A percentile compares a stretch with the other conserved stretches of the same genome.
phyloP scores from a whole-genome alignment of 2,329 filamentous ascomycete genomes.

The Lizonia empirigonia region DNA sequence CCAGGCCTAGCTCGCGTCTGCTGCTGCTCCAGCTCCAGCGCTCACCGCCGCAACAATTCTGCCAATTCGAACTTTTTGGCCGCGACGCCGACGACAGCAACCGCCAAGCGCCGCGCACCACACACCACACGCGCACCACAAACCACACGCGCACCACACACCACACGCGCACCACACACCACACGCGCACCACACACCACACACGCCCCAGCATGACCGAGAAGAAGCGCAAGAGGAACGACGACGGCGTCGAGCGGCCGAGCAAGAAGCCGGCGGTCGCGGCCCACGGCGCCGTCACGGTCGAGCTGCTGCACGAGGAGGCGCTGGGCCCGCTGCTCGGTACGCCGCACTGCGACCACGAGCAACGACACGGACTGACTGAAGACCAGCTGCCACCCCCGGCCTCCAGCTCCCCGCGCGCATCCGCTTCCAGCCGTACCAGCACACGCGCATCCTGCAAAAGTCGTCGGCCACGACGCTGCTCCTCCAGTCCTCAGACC shows the following conservation, averaged over 20 bases:
- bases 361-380: neutral
- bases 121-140: too few relatives aligned
- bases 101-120: conserved; percentile 2
- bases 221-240: conserved; percentile 49
- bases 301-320: conserved; percentile 54
- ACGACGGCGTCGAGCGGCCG: conserved; percentile 35
- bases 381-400: conserved; percentile 47
- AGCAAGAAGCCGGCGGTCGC: conserved; percentile 55
- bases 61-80: conserved; percentile 34
- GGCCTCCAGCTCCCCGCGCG: conserved; percentile 50
- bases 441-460: conserved; percentile 40
- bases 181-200: too few relatives aligned
- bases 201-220: conserved; percentile 36
- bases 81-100: conserved; percentile 14
- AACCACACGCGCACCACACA: too few relatives aligned
- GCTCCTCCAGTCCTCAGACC: conserved; percentile 65
- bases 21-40: too few relatives aligned
- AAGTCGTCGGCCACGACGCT: conserved; percentile 50
- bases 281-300: conserved; percentile 48
- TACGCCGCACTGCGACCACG: conserved; percentile 32
- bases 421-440: conserved; percentile 58
- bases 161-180: too few relatives aligned
- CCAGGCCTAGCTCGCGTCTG: neutral
- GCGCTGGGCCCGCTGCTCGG: conserved; percentile 57
- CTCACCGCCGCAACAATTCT: conserved; percentile 7